Conservation (phyloP, 306 rosid species). For the Crotalaria pallida region DNA sequence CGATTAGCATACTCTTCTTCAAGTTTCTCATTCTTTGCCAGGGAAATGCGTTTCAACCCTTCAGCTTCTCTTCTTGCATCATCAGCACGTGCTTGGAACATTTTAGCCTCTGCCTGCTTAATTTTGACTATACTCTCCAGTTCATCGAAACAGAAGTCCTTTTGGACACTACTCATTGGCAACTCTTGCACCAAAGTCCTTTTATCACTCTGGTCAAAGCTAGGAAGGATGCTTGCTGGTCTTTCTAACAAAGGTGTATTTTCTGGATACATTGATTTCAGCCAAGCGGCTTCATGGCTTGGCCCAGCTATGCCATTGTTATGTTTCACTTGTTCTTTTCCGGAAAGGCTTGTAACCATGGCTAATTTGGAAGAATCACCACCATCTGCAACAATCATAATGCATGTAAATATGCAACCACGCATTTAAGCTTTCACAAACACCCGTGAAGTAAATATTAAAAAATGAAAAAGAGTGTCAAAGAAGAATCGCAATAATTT, state of each 20-base stretch:
- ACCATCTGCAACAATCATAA: conserved; percentile 50
- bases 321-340: conserved; percentile 55
- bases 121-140: conserved; percentile 75
- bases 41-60: conserved; percentile 77
- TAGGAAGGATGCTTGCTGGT: conserved; percentile 56
- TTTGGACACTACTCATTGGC: conserved; percentile 52
- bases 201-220: conserved; percentile 63
- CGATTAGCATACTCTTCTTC: conserved; percentile 76
- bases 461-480: background rate
- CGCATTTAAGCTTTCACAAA: background rate
- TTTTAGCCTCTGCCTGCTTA: conserved; percentile 85
- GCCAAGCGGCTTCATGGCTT: conserved; percentile 76
- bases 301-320: conserved; percentile 63
- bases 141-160: conserved; percentile 79
- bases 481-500: background rate
- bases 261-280: conserved; percentile 61
- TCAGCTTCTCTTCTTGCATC: conserved; percentile 95
- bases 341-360: conserved; percentile 35
- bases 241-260: conserved; percentile 59
- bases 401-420: conserved; percentile 18
- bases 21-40: conserved; percentile 76
- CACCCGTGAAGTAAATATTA: background rate
- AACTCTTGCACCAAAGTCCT: conserved; percentile 52
- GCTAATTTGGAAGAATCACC: conserved; percentile 63
- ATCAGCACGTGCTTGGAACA: conserved; percentile 90